Evolutionary conservation across 2,329 filamentous ascomycete species (phyloP).

Genomic region (Cladophialophora exuberans): DNA sequence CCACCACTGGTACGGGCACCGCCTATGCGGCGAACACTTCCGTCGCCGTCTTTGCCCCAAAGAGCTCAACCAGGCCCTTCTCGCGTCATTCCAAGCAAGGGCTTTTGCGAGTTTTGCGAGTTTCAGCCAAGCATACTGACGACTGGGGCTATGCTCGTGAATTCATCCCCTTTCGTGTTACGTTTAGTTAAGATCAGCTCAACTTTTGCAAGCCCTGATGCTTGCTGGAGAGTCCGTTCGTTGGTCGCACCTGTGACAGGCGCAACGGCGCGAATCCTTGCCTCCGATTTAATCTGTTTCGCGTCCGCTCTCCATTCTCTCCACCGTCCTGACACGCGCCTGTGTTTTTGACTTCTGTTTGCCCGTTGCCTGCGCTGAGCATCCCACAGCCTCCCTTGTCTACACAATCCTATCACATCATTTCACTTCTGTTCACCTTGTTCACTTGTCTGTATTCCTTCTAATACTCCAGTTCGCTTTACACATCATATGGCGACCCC

Average conservation of each 20-base stretch:
- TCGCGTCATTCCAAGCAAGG: neutral
- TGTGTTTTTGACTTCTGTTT: slow-evolving; percentile 4
- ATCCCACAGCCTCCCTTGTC: slow-evolving; percentile 11
- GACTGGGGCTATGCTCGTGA: slow-evolving; percentile 8
- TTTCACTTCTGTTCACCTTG: neutral
- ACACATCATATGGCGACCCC: slow-evolving; percentile 21
- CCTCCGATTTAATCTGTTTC: neutral
- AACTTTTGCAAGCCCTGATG: too few species aligned
- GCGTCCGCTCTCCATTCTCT: neutral
- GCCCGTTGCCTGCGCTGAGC: slow-evolving; percentile 5
- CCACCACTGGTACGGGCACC: too few species aligned
- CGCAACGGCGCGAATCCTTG: neutral
- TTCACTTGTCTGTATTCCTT: too few species aligned
- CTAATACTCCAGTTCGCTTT: neutral
- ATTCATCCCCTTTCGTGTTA: neutral
- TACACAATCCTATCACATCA: neutral
- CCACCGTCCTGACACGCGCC: neutral
- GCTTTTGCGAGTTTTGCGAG: neutral
- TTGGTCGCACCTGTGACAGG: neutral
- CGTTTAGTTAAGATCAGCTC: slow-evolving; percentile 5
- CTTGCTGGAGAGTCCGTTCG: neutral
- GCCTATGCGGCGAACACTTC: too few species aligned
- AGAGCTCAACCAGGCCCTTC: too few species aligned
- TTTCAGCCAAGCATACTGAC: neutral
- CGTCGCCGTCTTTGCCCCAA: neutral